Percentiles rank a stretch among this genome's conserved stretches.
These are phyloP conservation scores for Chytriomyces confervae DNA, from an alignment of 192 early-diverging fungal species.

Conservation along the genomic window DNA sequence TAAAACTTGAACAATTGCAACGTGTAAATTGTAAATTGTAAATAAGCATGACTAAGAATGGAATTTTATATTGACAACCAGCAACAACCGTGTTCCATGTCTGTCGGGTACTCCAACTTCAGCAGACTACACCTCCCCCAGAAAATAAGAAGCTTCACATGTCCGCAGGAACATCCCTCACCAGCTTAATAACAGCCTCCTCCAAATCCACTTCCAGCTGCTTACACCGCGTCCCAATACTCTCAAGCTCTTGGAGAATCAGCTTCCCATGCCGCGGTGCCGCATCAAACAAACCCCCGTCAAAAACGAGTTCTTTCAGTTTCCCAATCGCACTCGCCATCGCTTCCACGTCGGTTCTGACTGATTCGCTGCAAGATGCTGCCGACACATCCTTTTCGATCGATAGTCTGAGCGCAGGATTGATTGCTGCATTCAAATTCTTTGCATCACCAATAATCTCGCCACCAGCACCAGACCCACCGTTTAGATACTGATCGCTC, in stretches of 20 bases:
- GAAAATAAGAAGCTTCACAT: too few species aligned
- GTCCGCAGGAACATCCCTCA: too few species aligned
- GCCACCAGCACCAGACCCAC: background rate
- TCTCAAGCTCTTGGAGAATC: slow-evolving; percentile 21
- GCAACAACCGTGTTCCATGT: too few species aligned
- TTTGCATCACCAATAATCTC: background rate
- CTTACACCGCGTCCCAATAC: slow-evolving; percentile 8
- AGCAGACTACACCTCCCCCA: too few species aligned
- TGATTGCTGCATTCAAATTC: background rate
- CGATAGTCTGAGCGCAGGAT: background rate
- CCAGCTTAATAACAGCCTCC: background rate
- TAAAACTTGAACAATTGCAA: background rate
- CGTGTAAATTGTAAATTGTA: too few species aligned
- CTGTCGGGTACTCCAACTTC: too few species aligned
- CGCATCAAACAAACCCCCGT: background rate
- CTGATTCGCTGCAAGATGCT: background rate
- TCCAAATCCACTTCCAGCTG: slow-evolving; percentile 21
- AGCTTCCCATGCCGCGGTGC: background rate
- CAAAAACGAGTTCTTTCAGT: slow-evolving; percentile 13
- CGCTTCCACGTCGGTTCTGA: background rate
- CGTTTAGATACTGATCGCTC: background rate
- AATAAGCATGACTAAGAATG: background rate
- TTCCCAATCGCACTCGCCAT: slow-evolving; percentile 11
- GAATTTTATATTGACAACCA: too few species aligned
- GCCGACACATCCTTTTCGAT: background rate